Conservation (phyloP, 192 early-diverging fungal species). For the Podila clonocystis region DNA sequence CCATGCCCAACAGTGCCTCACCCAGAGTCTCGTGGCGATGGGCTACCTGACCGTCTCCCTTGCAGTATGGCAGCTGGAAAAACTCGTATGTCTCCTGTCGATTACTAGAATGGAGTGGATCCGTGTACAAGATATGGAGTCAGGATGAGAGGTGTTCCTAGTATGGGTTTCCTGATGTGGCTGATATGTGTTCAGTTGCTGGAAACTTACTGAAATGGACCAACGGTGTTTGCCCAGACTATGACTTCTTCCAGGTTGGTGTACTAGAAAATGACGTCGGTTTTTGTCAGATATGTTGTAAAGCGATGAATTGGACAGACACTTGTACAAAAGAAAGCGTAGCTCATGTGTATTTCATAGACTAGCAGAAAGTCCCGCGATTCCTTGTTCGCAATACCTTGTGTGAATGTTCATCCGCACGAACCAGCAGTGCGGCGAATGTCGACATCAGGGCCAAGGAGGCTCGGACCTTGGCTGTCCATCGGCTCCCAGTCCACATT, state of each 20-base stretch:
- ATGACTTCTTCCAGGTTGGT: constrained; percentile 72
- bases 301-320: background rate
- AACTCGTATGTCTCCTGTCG: constrained; percentile 82
- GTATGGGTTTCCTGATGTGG: constrained; percentile 27
- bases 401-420: constrained; percentile 64
- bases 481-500: constrained; percentile 9
- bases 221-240: constrained; percentile 76
- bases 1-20: constrained; percentile 81
- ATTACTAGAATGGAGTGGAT: constrained; percentile 50
- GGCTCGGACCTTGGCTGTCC: constrained; percentile 17
- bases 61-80: constrained; percentile 78
- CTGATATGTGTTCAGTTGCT: background rate
- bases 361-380: background rate
- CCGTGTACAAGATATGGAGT: background rate
- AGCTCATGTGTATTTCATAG: background rate
- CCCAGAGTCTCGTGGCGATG: constrained; percentile 85
- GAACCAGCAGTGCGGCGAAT: constrained; percentile 8
- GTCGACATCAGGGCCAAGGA: constrained; percentile 10
- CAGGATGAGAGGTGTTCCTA: too few species aligned
- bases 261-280: constrained; percentile 53
- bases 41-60: constrained; percentile 63
- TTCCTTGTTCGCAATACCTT: constrained; percentile 24
- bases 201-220: constrained; percentile 50
- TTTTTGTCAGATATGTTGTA: background rate
- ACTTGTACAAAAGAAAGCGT: too few species aligned